A percentile compares a stretch with the other conserved stretches of the same genome.
These are phyloP conservation scores for Nannizziopsis arthrosporioides DNA, from an alignment of 2,329 filamentous ascomycete species.

Conservation along the genomic window DNA sequence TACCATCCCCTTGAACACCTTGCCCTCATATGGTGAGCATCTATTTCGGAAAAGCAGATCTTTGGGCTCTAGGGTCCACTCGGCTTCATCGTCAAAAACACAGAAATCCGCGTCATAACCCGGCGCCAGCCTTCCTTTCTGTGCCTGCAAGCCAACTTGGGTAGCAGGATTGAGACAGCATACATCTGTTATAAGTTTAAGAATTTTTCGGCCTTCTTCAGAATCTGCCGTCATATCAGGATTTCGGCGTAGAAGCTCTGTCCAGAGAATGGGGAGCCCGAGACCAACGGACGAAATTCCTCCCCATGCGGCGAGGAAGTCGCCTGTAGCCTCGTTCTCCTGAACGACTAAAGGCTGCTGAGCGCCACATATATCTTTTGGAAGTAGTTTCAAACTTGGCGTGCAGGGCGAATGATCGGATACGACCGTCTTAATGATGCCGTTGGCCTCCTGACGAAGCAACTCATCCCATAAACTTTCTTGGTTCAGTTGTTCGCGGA, in stretches of 20 bases:
- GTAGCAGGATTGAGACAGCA: conserved; percentile 77
- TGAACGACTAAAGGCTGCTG: conserved; percentile 19
- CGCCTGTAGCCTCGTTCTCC: conserved; percentile 44
- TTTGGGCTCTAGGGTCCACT: conserved; percentile 59
- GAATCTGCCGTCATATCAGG: conserved; percentile 30
- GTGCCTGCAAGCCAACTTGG: conserved; percentile 72
- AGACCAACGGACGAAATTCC: conserved; percentile 90
- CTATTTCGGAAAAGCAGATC: conserved; percentile 94
- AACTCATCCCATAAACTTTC: conserved; percentile 82
- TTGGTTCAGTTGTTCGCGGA: conserved; percentile 69
- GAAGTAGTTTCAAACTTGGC: conserved; percentile 81
- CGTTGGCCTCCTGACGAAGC: conserved; percentile 45
- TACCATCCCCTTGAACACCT: conserved; percentile 64
- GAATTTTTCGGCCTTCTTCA: conserved; percentile 22
- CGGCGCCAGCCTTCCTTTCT: conserved; percentile 67
- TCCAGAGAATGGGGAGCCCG: conserved; percentile 82
- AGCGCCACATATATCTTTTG: conserved; percentile 46
- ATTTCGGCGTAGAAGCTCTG: conserved; percentile 47
- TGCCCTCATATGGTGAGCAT: conserved; percentile 80
- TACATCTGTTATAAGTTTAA: conserved; percentile 72
- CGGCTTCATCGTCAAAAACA: conserved; percentile 75
- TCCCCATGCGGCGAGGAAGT: conserved; percentile 95
- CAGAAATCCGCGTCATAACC: conserved; percentile 86
- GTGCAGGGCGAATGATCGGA: conserved; percentile 96
- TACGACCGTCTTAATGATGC: conserved; percentile 82